Evolutionary conservation across 331 rosid genomes (phyloP).

Genomic region (Quercus phellos): DNA sequence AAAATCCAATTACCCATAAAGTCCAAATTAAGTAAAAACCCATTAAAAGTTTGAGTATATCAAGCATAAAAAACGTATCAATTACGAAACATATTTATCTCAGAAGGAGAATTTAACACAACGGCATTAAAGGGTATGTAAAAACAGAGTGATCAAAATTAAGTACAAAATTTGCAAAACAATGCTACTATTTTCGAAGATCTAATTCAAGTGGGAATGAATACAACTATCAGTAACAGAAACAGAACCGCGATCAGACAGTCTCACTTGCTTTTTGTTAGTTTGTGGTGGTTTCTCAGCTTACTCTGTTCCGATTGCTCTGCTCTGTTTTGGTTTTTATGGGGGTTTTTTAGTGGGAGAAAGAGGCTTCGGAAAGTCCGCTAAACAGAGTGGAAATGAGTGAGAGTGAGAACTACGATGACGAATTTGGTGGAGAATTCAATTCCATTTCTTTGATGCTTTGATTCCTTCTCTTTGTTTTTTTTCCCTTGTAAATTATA

Average conservation of each 20-base stretch:
- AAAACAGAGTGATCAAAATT: not conserved
- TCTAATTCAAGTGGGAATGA: not conserved
- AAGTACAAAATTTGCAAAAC: not conserved
- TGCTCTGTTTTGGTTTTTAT: not conserved
- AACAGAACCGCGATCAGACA: not conserved
- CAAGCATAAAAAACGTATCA: not conserved
- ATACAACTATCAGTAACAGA: not conserved
- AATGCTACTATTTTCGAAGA: not conserved
- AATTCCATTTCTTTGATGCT: not conserved
- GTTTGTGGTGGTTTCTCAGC: not conserved
- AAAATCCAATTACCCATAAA: slow-evolving; percentile 26
- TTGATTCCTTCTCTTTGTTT: not conserved
- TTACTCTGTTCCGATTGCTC: not conserved
- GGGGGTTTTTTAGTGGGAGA: not conserved
- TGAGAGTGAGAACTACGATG: not conserved
- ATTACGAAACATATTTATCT: not conserved
- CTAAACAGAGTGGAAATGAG: not conserved
- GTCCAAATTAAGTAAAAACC: slow-evolving; percentile 13
- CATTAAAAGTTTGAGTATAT: not conserved
- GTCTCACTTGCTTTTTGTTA: not conserved
- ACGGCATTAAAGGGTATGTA: not conserved
- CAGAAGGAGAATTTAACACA: not conserved
- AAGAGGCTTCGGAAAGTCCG: slow-evolving; percentile 12
- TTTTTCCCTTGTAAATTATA: too few relatives aligned
- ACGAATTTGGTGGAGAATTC: slow-evolving; percentile 6